Conservation (phyloP, 2,329 filamentous ascomycete species). For the Trichoderma sp. region DNA sequence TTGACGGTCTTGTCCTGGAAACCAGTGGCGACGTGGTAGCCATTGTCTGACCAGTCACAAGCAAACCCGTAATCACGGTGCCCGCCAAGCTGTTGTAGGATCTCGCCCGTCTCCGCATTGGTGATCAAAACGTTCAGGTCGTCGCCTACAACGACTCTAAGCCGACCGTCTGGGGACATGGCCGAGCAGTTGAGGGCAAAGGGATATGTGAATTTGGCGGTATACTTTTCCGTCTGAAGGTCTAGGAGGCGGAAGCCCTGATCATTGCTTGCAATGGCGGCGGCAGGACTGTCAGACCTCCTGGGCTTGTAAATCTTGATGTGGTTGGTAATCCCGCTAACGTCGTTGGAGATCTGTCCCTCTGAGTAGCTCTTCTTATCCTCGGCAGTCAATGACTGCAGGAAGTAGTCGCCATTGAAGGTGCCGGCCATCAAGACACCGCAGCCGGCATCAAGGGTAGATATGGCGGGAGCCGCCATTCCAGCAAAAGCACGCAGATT, state of each 20-base stretch:
- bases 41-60: slow-evolving; percentile 78
- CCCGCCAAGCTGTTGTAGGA: slow-evolving; percentile 58
- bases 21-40: slow-evolving; percentile 73
- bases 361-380: slow-evolving; percentile 40
- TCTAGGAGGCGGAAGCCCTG: slow-evolving; percentile 60
- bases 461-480: slow-evolving; percentile 43
- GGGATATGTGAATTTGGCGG: slow-evolving; percentile 54
- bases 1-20: slow-evolving; percentile 73
- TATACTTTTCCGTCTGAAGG: slow-evolving; percentile 58
- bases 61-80: slow-evolving; percentile 74
- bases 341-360: slow-evolving; percentile 50
- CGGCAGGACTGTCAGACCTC: slow-evolving; percentile 53
- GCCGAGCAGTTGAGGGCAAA: slow-evolving; percentile 73
- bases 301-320: slow-evolving; percentile 58
- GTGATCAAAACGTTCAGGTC: slow-evolving; percentile 64
- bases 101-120: slow-evolving; percentile 65
- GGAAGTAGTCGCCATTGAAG: slow-evolving; percentile 57
- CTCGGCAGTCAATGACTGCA: slow-evolving; percentile 48
- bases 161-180: slow-evolving; percentile 68
- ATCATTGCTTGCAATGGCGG: slow-evolving; percentile 66
- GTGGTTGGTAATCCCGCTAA: slow-evolving; percentile 65
- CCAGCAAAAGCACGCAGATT: slow-evolving; percentile 42
- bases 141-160: slow-evolving; percentile 75
- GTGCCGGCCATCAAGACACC: slow-evolving; percentile 61
- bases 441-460: slow-evolving; percentile 53